Conservation (phyloP, 164 flowering plant genomes). For the Vitis rupestris region DNA sequence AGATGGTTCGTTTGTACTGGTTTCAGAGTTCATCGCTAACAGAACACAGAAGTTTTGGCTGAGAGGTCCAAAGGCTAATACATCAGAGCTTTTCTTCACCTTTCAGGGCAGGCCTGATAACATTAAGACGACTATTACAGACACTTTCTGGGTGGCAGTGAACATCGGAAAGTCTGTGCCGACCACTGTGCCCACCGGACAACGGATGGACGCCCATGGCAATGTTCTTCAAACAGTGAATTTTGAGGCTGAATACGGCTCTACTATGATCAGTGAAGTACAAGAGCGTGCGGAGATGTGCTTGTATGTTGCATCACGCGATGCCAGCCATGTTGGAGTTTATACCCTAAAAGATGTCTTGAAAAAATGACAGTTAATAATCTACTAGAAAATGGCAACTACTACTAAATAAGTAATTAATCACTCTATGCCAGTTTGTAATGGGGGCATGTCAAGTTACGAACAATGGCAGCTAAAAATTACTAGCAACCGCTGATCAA, state of each 20-base stretch:
- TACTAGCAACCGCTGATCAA: too few relatives aligned
- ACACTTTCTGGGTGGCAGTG: slow-evolving; percentile 31
- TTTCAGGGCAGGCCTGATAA: slow-evolving; percentile 21
- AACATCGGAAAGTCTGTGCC: neutral
- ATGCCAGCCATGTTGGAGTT: too few relatives aligned
- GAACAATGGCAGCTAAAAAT: too few relatives aligned
- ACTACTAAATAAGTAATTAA: too few relatives aligned
- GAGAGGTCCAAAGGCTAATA: slow-evolving; percentile 17
- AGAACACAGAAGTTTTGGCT: slow-evolving; percentile 21
- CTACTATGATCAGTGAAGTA: neutral
- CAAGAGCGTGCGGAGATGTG: neutral
- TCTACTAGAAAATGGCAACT: too few relatives aligned
- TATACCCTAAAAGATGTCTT: too few relatives aligned
- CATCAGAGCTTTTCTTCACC: slow-evolving; percentile 5
- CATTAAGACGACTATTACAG: slow-evolving; percentile 13
- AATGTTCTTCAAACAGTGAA: neutral
- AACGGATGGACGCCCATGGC: neutral
- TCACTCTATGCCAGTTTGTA: too few relatives aligned
- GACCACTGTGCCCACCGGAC: too few relatives aligned
- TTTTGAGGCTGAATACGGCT: neutral
- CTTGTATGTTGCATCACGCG: too few relatives aligned
- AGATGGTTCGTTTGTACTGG: slow-evolving; percentile 22
- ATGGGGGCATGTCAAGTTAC: too few relatives aligned
- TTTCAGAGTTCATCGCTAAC: slow-evolving; percentile 12
- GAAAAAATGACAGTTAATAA: too few relatives aligned